phyloP scores from a whole-genome alignment of 192 early-diverging fungal species.

The Podila minutissima region DNA sequence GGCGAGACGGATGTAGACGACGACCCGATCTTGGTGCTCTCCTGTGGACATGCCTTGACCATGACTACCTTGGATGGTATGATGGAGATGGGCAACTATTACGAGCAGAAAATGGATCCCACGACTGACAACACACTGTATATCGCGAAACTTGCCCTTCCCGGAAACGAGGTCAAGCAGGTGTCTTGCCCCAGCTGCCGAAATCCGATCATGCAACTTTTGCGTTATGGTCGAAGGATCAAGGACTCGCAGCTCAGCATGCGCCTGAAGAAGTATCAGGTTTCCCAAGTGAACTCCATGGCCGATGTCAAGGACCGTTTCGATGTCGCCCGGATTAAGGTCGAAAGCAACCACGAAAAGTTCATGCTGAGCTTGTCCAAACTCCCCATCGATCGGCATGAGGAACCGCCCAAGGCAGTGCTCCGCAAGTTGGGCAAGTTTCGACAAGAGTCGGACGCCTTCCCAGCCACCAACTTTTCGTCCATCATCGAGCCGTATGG shows the following conservation, averaged over 20 bases:
- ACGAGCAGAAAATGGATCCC: slow-evolving; percentile 9
- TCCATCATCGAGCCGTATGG: slow-evolving; percentile 1
- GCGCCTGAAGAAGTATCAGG: slow-evolving; percentile 26
- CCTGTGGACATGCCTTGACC: slow-evolving; percentile 64
- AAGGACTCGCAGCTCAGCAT: slow-evolving; percentile 40
- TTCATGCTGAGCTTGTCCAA: slow-evolving; percentile 5
- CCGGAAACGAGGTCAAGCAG: slow-evolving; percentile 16
- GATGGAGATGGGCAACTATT: slow-evolving; percentile 56
- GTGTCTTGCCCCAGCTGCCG: slow-evolving; percentile 55
- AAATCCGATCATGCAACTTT: slow-evolving; percentile 45
- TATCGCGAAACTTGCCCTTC: slow-evolving; percentile 19
- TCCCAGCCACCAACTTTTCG: slow-evolving; percentile 8
- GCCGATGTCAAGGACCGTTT: background rate
- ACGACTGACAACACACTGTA: slow-evolving; percentile 6
- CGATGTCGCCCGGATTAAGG: background rate
- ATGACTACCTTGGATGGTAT: slow-evolving; percentile 61
- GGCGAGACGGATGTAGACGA: slow-evolving; percentile 56
- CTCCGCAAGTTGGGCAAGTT: slow-evolving; percentile 10
- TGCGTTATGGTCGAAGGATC: slow-evolving; percentile 51
- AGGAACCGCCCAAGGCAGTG: background rate
- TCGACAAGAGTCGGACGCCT: background rate
- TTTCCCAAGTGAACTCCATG: slow-evolving; percentile 3
- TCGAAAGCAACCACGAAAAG: background rate
- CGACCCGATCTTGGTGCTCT: slow-evolving; percentile 54
- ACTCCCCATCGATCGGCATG: background rate